Evolutionary conservation across 2,329 filamentous ascomycete species (phyloP).

Genomic region (Furcasterigmium sp.): DNA sequence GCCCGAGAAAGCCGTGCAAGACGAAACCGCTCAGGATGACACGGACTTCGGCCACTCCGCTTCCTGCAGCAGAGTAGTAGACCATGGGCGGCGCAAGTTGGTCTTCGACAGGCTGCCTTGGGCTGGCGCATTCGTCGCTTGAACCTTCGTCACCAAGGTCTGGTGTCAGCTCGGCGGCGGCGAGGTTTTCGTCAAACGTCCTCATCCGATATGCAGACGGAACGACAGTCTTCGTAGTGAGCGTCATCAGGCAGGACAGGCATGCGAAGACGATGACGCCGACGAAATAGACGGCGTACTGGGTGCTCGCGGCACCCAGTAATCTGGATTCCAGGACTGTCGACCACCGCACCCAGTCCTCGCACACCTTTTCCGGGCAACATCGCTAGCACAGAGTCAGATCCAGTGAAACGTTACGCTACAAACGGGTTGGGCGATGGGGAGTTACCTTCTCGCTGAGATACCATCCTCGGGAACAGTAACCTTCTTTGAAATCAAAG

Average conservation of each 20-base stretch:
- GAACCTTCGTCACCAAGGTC: conserved; percentile 31
- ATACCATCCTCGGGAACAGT: conserved; percentile 69
- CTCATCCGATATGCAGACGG: conserved; percentile 82
- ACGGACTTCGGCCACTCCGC: conserved; percentile 93
- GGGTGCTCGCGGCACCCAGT: conserved; percentile 55
- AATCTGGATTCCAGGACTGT: conserved; percentile 39
- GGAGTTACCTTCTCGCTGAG: conserved; percentile 59
- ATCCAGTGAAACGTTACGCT: too few relatives aligned
- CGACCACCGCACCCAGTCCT: conserved; percentile 53
- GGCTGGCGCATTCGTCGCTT: conserved; percentile 39
- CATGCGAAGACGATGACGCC: conserved; percentile 66
- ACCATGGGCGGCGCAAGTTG: conserved; percentile 63
- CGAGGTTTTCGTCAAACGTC: conserved; percentile 90
- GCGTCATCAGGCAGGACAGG: conserved; percentile 71
- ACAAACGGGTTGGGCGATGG: conserved; percentile 13
- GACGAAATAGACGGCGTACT: conserved; percentile 71
- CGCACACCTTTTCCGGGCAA: conserved; percentile 51
- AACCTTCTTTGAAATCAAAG: conserved; percentile 89
- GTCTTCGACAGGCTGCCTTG: conserved; percentile 30
- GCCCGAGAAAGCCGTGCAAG: conserved; percentile 86
- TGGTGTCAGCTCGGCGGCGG: conserved; percentile 57
- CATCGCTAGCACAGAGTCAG: conserved; percentile 30
- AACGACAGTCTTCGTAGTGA: conserved; percentile 90
- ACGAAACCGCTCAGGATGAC: conserved; percentile 98
- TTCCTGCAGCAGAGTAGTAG: conserved; percentile 93